A percentile compares a stretch with the other conserved stretches of the same genome.
Conservation (phyloP, 352 stramenopile genomes). For the Thalassiosira sp. region DNA sequence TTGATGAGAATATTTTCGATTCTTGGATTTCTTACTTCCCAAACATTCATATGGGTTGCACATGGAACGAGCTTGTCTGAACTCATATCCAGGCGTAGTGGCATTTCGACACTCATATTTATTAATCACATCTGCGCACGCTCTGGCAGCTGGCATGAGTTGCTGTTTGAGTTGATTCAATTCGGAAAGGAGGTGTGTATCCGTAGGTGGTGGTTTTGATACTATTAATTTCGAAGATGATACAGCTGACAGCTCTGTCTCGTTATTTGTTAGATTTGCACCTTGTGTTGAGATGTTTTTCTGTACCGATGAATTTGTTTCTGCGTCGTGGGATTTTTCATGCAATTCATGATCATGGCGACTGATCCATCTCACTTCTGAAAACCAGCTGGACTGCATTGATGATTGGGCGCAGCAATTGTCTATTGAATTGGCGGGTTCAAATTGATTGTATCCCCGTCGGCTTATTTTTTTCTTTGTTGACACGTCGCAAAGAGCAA, state of each 20-base stretch:
- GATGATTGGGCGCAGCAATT: not conserved
- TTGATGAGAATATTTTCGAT: constrained; percentile 5
- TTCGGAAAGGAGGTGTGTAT: constrained; percentile 12
- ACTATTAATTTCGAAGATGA: not conserved
- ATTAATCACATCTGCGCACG: constrained; percentile 34
- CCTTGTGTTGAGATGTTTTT: no score
- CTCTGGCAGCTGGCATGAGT: constrained; percentile 56
- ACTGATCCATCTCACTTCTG: constrained; percentile 13
- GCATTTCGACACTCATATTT: constrained; percentile 7
- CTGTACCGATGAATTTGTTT: not conserved
- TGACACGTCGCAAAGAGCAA: not conserved
- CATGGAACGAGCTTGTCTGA: constrained; percentile 55
- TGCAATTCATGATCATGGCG: constrained; percentile 2
- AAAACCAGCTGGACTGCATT: constrained; percentile 23
- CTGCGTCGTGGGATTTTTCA: not conserved
- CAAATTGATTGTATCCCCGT: no score
- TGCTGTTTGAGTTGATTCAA: constrained; percentile 60
- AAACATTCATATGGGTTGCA: constrained; percentile 76
- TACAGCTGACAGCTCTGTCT: not conserved
- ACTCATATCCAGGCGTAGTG: constrained; percentile 46
- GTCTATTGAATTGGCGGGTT: not conserved
- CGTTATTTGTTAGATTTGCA: no score
- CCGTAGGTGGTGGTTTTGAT: not conserved
- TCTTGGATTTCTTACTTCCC: constrained; percentile 39
- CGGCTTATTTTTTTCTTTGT: not conserved